Percentiles rank a stretch among this genome's conserved stretches.
Evolutionary conservation across 768 basidiomycete species (phyloP).

Genomic region (Lentinula raphanica): DNA sequence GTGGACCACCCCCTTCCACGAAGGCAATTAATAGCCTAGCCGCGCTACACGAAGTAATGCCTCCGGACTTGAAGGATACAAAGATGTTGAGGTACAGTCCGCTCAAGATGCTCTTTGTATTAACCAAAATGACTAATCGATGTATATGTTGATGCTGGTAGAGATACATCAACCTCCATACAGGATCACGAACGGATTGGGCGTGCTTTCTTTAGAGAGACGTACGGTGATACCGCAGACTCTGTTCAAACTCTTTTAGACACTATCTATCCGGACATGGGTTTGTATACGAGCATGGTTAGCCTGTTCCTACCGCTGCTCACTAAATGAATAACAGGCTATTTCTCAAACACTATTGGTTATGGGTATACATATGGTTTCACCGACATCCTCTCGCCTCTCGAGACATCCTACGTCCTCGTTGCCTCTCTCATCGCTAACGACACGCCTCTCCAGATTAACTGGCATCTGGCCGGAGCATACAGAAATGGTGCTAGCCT

Average conservation of each 20-base stretch:
- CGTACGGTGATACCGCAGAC: constrained; percentile 54
- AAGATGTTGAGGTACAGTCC: constrained; percentile 2
- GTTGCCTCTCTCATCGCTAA: constrained; percentile 58
- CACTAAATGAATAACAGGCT: constrained; percentile 30
- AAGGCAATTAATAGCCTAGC: constrained; percentile 57
- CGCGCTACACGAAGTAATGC: constrained; percentile 45
- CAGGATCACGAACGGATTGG: constrained; percentile 41
- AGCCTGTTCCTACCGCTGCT: neutral
- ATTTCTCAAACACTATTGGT: constrained; percentile 47
- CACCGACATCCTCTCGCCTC: constrained; percentile 37
- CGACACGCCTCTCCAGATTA: constrained; percentile 58
- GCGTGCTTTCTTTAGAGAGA: constrained; percentile 34
- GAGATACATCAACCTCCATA: constrained; percentile 36
- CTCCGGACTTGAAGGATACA: constrained; percentile 45
- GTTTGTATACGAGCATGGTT: constrained; percentile 31
- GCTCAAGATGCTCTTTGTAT: neutral
- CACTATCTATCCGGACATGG: constrained; percentile 57
- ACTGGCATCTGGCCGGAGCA: constrained; percentile 62
- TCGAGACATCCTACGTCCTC: constrained; percentile 56
- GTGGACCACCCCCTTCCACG: too few species aligned
- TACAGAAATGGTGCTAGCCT: constrained; percentile 47
- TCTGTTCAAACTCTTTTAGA: constrained; percentile 42
- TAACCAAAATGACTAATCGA: too few species aligned
- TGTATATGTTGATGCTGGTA: constrained; percentile 20
- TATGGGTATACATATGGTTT: constrained; percentile 56